Conservation (phyloP, 2,329 filamentous ascomycete species). For the Talaromyces marneffei region DNA sequence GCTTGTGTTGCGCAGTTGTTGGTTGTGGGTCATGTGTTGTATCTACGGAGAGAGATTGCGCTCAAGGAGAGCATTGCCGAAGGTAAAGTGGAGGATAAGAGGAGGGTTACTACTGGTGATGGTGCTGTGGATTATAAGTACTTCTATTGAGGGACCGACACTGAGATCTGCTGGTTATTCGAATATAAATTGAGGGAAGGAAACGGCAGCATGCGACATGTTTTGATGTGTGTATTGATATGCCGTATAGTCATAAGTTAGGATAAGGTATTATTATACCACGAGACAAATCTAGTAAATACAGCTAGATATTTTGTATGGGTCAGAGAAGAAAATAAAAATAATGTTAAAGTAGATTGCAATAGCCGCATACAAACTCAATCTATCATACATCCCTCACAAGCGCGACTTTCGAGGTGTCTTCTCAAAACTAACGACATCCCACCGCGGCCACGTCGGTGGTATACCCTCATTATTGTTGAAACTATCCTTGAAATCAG, state of each 20-base stretch:
- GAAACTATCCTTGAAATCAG: slow-evolving; percentile 50
- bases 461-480: slow-evolving; percentile 12
- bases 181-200: background rate
- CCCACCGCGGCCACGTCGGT: slow-evolving; percentile 11
- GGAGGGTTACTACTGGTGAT: slow-evolving; percentile 45
- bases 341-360: too few relatives aligned
- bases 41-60: slow-evolving; percentile 39
- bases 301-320: too few relatives aligned
- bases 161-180: background rate
- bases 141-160: slow-evolving; percentile 29
- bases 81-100: slow-evolving; percentile 41
- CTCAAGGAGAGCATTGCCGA: slow-evolving; percentile 35
- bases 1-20: slow-evolving; percentile 32
- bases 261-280: background rate
- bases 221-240: background rate
- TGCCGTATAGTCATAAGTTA: background rate
- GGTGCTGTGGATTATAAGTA: slow-evolving; percentile 46
- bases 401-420: slow-evolving; percentile 4
- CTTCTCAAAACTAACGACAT: background rate
- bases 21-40: slow-evolving; percentile 38
- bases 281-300: background rate
- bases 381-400: background rate
- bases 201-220: background rate
- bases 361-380: background rate
- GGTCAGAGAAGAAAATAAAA: too few relatives aligned